These are phyloP conservation scores for Trifolium dubium DNA, from an alignment of 306 rosid genomes.

Conservation along the genomic window DNA sequence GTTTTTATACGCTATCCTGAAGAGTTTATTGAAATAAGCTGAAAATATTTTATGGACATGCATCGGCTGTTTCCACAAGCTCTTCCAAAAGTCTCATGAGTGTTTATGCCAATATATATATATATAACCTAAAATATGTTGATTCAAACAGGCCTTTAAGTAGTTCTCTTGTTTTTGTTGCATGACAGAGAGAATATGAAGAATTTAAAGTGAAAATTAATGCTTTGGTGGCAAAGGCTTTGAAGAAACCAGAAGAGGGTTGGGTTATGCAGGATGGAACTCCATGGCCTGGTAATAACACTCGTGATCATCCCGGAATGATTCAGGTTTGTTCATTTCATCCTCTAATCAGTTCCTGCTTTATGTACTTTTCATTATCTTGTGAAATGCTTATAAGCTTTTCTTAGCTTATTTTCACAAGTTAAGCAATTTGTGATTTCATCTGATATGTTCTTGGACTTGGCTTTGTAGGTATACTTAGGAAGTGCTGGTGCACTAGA, in stretches of 20 bases:
- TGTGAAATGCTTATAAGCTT: not conserved
- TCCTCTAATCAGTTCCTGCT: not conserved
- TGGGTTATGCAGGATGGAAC: slow-evolving; percentile 90
- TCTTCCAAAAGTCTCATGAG: not conserved
- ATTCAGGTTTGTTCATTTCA: slow-evolving; percentile 70
- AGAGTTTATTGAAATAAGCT: not conserved
- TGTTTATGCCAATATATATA: not conserved
- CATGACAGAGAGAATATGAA: slow-evolving; percentile 78
- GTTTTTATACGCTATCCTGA: not conserved
- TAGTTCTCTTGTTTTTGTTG: slow-evolving; percentile 27
- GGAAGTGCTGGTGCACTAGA: slow-evolving; percentile 62
- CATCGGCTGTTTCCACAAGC: not conserved
- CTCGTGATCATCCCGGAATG: slow-evolving; percentile 91
- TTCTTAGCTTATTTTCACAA: too few species aligned
- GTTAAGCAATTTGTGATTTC: not conserved
- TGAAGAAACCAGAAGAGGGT: slow-evolving; percentile 84
- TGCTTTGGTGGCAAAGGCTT: slow-evolving; percentile 80
- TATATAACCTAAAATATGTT: not conserved
- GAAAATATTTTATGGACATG: not conserved
- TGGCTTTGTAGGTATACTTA: slow-evolving; percentile 52
- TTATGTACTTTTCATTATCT: not conserved
- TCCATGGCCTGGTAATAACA: slow-evolving; percentile 94
- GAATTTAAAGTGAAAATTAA: slow-evolving; percentile 89
- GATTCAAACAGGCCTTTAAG: not conserved
- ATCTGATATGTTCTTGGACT: not conserved